These are phyloP conservation scores for Lactifluus rugatus DNA, from an alignment of 768 basidiomycete genomes.

Conservation along the genomic window DNA sequence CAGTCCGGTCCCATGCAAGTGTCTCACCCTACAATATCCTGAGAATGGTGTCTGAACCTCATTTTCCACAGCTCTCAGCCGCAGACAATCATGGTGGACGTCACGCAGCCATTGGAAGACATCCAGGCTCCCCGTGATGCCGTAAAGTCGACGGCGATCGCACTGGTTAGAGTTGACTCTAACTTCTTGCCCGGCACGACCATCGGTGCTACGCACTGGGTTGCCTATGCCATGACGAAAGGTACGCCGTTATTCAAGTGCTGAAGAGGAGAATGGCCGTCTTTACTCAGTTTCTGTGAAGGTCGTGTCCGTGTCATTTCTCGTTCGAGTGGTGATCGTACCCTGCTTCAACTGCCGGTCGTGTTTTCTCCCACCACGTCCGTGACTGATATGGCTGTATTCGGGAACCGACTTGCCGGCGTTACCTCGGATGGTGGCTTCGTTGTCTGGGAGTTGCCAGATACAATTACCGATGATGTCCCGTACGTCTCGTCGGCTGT, in stretches of 20 bases:
- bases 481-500: constrained; percentile 43
- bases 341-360: constrained; percentile 62
- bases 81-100: constrained; percentile 68
- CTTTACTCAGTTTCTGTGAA: constrained; percentile 20
- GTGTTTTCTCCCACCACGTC: constrained; percentile 53
- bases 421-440: constrained; percentile 85
- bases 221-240: constrained; percentile 87
- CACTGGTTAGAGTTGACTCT: constrained; percentile 77
- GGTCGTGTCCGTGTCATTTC: constrained; percentile 84
- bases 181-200: constrained; percentile 79
- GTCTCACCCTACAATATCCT: not conserved
- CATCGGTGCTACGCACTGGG: constrained; percentile 87
- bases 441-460: constrained; percentile 81
- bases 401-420: constrained; percentile 71
- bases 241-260: constrained; percentile 30
- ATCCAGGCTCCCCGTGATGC: constrained; percentile 66
- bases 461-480: constrained; percentile 75
- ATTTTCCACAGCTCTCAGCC: constrained; percentile 40
- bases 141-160: constrained; percentile 85
- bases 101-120: constrained; percentile 60
- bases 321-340: constrained; percentile 79
- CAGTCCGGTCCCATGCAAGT: constrained; percentile 51
- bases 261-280: not conserved
- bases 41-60: not conserved
- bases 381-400: constrained; percentile 81